Percentiles rank a stretch among this genome's conserved stretches.
These are phyloP conservation scores for Protomyces lactucae-debilis DNA, from an alignment of 1,139 yeast species.

Conservation along the genomic window DNA sequence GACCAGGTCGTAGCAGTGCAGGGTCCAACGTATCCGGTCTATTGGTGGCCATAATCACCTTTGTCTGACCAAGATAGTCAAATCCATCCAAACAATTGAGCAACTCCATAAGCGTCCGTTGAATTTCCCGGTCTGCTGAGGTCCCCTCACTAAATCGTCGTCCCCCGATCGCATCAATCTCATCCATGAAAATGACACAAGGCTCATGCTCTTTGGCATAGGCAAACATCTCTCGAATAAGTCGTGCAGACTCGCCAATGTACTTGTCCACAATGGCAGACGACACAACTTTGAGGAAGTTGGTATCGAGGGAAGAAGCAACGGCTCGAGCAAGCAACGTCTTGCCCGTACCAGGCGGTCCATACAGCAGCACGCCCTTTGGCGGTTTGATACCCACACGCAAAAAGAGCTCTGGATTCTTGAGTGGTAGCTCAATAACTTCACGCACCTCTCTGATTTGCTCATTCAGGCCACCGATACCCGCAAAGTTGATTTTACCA, in stretches of 20 bases:
- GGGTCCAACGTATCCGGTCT: conserved; percentile 99
- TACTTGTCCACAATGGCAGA: conserved; percentile 97
- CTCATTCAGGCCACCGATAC: conserved; percentile 94
- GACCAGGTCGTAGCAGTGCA: conserved; percentile 96
- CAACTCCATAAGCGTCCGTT: conserved; percentile 96
- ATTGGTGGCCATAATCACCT: conserved; percentile 98
- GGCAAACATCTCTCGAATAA: conserved; percentile 97
- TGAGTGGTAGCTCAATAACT: conserved; percentile 93
- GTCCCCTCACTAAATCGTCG: conserved; percentile 98
- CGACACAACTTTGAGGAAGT: conserved; percentile 95
- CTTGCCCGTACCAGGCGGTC: conserved; percentile 99
- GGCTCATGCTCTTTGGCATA: conserved; percentile 99
- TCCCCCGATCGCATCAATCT: conserved; percentile 98
- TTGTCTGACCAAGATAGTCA: conserved; percentile 93
- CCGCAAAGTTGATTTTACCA: conserved; percentile 89
- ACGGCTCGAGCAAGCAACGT: conserved; percentile 95
- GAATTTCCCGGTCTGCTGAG: conserved; percentile 97
- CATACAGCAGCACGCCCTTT: conserved; percentile 92
- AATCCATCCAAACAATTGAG: conserved; percentile 99
- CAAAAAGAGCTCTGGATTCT: conserved; percentile 91
- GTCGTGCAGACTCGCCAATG: conserved; percentile 95
- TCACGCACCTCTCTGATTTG: conserved; percentile 96
- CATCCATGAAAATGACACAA: conserved; percentile 98
- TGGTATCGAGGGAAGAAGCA: conserved; percentile 98
- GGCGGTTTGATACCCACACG: conserved; percentile 98